These are phyloP conservation scores for Xanthoparmelia taractica DNA, from an alignment of 495 filamentous ascomycete species.

Conservation along the genomic window DNA sequence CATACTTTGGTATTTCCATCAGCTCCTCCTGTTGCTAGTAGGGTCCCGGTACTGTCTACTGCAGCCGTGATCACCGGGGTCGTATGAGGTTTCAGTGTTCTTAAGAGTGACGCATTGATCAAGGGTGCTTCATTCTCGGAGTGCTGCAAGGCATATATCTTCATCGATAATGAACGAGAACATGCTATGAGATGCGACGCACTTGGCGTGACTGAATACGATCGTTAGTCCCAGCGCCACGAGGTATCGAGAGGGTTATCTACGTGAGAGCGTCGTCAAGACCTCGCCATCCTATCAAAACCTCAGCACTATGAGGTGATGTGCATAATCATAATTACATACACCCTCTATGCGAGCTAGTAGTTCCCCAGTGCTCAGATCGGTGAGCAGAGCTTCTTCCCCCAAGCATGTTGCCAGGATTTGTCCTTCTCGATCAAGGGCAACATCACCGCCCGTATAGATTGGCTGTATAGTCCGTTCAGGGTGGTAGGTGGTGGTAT, in stretches of 20 bases:
- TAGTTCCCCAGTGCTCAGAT: slow-evolving; percentile 73
- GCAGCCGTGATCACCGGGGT: slow-evolving; percentile 79
- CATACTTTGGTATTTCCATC: slow-evolving; percentile 93
- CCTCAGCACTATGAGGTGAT: neutral
- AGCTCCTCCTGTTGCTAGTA: slow-evolving; percentile 84
- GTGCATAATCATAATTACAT: slow-evolving; percentile 29
- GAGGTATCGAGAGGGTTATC: slow-evolving; percentile 24
- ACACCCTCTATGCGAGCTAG: slow-evolving; percentile 86
- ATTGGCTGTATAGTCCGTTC: slow-evolving; percentile 78
- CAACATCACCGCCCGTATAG: slow-evolving; percentile 83
- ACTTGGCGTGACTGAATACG: slow-evolving; percentile 64
- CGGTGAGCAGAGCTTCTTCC: slow-evolving; percentile 82
- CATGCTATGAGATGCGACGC: slow-evolving; percentile 82
- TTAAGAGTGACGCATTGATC: slow-evolving; percentile 59
- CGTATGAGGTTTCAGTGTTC: slow-evolving; percentile 82
- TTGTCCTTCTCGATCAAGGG: slow-evolving; percentile 71
- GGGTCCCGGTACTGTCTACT: slow-evolving; percentile 76
- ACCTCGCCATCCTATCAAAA: slow-evolving; percentile 73
- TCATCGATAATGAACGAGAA: slow-evolving; percentile 90
- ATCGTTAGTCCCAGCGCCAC: neutral
- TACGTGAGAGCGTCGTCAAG: slow-evolving; percentile 78
- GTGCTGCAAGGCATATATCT: slow-evolving; percentile 67
- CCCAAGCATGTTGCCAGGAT: slow-evolving; percentile 79
- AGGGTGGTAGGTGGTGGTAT: slow-evolving; percentile 74
- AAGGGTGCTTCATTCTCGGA: slow-evolving; percentile 43